Base-by-base conservation (phyloP, 2,329 filamentous ascomycete genomes). In the Zasmidium citrigriseum region DNA sequence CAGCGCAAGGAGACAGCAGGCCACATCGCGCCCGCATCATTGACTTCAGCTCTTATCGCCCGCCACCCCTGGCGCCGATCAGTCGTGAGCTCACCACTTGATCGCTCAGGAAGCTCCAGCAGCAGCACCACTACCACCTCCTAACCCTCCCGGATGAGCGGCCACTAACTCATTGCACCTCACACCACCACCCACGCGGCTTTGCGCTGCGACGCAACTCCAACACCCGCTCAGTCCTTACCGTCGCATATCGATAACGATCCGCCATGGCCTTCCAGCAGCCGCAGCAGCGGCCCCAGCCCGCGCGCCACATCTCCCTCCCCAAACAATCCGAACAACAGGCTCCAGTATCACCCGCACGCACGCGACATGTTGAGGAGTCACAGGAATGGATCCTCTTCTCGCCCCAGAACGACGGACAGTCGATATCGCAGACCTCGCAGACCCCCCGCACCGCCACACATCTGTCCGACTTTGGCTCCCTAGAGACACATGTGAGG, bases 331-430 rank as follows among this genome's bases (percentile, higher is more conserved):
- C 57, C 18, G 61, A 64, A 25, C 27, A 27, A 5, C 59, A 60
- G 25, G 60, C 59, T 41, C 63, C 64, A 7, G 53, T 59, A 25
- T 75, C 77, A 48, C 72, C 76, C 34, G 74, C 74, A 51, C 72
- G 70, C 49, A 77, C 79, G 64, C 75, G 78, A 20, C 71, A 77
- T 46, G 77, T 86, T 59, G 86, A 90, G 61, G 89, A 93, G 64
- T 89, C 90, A 12, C 89, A 95, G 75, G 93, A 96, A 83, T 99
- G 95, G 95, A 89, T 98, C 55, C 86, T 99, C 64, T 99, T 99
- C 80, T 90, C 92, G 7, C 79, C 79, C 0, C 68, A 70, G n/a
- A 72, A 75, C 10, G 91, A 87, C 63, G 83, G 82, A 59, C 78
- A 80, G 29, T 88, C 89, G 20, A 82, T 87, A 53, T 90, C 87